phyloP scores from a whole-genome alignment of 2,329 filamentous ascomycete species.

The Epichloe hybrida region DNA sequence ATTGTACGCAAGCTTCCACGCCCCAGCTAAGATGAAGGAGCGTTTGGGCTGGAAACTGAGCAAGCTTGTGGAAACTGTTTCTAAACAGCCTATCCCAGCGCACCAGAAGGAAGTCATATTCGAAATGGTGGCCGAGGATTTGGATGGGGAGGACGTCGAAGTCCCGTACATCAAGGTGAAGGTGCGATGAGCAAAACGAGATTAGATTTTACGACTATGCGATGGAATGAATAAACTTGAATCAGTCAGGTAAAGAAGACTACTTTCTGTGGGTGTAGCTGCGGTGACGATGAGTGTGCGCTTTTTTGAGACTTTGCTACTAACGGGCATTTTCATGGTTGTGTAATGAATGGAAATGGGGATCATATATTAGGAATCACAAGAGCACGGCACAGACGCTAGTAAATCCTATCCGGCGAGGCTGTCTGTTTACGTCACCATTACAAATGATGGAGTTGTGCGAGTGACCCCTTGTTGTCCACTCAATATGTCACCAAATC shows the following conservation, averaged over 20 bases:
- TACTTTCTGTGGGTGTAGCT: too few relatives aligned
- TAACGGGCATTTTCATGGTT: too few relatives aligned
- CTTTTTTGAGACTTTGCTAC: neutral
- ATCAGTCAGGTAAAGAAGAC: neutral
- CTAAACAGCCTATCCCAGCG: conserved; percentile 78
- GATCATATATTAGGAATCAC: neutral
- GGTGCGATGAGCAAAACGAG: conserved; percentile 25
- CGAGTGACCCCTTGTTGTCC: too few relatives aligned
- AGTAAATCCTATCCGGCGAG: neutral
- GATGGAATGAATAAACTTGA: neutral
- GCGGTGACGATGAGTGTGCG: neutral
- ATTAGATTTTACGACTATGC: conserved; percentile 5
- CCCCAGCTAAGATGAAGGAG: conserved; percentile 65
- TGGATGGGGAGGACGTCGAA: conserved; percentile 84
- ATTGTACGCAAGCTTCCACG: conserved; percentile 88
- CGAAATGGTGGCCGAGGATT: conserved; percentile 85
- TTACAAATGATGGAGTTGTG: conserved; percentile 13
- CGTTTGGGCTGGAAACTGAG: conserved; percentile 73
- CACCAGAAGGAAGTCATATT: conserved; percentile 96
- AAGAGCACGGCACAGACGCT: neutral
- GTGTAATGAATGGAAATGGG: neutral
- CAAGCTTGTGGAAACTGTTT: conserved; percentile 74
- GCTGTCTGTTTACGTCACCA: conserved; percentile 19
- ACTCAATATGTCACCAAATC: too few relatives aligned
- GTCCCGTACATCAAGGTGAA: conserved; percentile 93